Evolutionary conservation across 345 rosid genomes (phyloP), one percentile per base, ranked within the genome.

Genomic region (Eucalyptus regnans): DNA sequence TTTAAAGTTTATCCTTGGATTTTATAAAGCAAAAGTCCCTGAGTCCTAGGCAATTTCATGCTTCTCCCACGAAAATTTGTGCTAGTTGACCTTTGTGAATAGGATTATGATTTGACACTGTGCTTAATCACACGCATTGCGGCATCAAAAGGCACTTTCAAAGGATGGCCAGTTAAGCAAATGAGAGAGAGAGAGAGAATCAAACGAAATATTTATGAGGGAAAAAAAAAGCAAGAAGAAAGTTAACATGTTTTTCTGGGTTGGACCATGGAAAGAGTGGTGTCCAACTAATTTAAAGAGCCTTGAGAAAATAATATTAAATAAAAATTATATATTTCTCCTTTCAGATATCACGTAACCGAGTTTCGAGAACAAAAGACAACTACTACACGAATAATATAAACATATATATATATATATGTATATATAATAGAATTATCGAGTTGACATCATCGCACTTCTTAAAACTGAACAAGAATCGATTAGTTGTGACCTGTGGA

Each of bases 221-320:
- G 0, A 10, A 88, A 88, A 76, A 23, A 31, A 25, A 51, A n/a
- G 37, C 12, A 50, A 52, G 64, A 51, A 83, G 89, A 81, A 43
- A 88, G 31, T 27, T 44, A 86, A 86, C 54, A 86, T 71, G 49
- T 89, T 86, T 58, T 56, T 87, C 81, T 88, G 86, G 62, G 87
- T 89, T 88, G 89, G 90, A 89, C 90, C 92, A 87, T 87, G 66
- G 66, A 88, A 89, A 89, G 84, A 86, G 89, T 87, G 89, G 89
- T 87, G 10, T 90, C 90, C 90, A 86, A 89, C 92, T 87, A 87
- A 89, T 90, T 88, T 56, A 68, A 64, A 58, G 48, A 41, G 29
- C 84, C 81, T 20, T 41, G 43, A 25, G 23, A 37, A 12, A 76
- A 44, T 44, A 16, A 51, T 31, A 27, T 50, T 85, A 50, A 8